Evolutionary conservation across 257 asterid species (phyloP), one percentile per base, ranked within the genome.

Genomic region (Catharanthus roseus): DNA sequence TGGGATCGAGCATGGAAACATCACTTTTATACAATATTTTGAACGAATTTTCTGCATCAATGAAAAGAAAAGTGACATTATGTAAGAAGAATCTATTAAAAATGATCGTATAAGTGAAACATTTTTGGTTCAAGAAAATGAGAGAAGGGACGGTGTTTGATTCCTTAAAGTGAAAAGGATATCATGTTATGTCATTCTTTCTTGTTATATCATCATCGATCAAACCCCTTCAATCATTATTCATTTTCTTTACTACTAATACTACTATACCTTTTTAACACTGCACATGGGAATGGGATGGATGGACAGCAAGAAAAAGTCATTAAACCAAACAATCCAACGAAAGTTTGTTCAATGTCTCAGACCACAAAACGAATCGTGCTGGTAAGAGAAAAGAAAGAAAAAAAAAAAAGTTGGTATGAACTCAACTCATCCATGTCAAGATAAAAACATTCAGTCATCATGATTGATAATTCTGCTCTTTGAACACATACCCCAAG

Each of bases 271-370:
- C 33, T 54, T 80, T n/a, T 72, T 64, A 65, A 68, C 67, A 70
- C 72, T 70, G 73, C 88, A 82, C 84, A 74, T 83, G 87, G 82
- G 63, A 65, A n/a, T n/a, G n/a, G n/a, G n/a, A n/a, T n/a, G n/a
- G n/a, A n/a, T 45, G 77, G 76, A 66, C 79, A 75, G 68, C 54
- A 60, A n/a, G 45, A 47, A 75, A 69, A 38, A 67, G 47, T 60
- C 66, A 74, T 76, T 66, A 56, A 67, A 75, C 38, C 24, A 49
- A 51, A 66, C 47, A 39, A 68, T 65, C 61, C 60, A 60, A 53
- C 51, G 67, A 58, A 47, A 36, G 70, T 38, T 75, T 38, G 38
- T 72, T 73, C 69, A 55, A 36, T 51, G 23, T 31, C 42, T 63
- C 58, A 45, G 60, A 57, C 55, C 55, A 38, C 23, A 45, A 29